Evolutionary conservation across 192 early-diverging fungal genomes (phyloP), one percentile per base, ranked within the genome.

Genomic region (Coemansia sp.): DNA sequence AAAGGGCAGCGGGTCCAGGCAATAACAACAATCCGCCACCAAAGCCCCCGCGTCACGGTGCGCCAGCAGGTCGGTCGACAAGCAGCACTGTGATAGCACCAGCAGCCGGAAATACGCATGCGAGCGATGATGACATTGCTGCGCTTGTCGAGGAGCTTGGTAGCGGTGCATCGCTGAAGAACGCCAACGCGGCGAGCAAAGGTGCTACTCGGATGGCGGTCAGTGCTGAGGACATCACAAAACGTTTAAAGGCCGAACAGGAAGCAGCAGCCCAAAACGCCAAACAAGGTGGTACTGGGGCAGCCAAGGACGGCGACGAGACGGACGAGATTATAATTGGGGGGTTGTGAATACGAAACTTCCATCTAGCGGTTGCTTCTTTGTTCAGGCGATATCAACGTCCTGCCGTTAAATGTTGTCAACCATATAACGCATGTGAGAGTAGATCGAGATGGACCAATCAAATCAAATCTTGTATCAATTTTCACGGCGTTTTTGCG

Each of bases 41-140:
- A 3, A 79, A 79, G 61, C 77, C 77, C 8, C 71, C 77, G 41
- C 70, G 71, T 40, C 45, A 60, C 3, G 28, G 23, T 9, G 55
- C 41, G 25, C 23, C 45, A 20, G 22, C 60, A 47, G 27, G 17
- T 44, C 15, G 54, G 30, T 7, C n/a, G n/a, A n/a, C 29, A 29
- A 54, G 15, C 13, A 30, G 27, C 4, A 40, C 64, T 19, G 48
- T 5, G 13, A 22, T 22, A 56, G 37, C 2, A 57, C 23, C 15
- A 23, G 50, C 28, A 13, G 36, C 54, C 9, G 25, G 33, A 48
- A 38, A 53, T 2, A 70, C 40, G 28, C 68, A 70, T 13, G 76
- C 76, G 6, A 79, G 70, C 57, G 70, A 79, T 9, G 76, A 79
- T 44, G 76, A 79, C 41, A 72, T 79, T 64, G 76, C 70, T 1